Evolutionary conservation across 768 basidiomycete species (phyloP).

Genomic region (Amanita pseudoporphyria): DNA sequence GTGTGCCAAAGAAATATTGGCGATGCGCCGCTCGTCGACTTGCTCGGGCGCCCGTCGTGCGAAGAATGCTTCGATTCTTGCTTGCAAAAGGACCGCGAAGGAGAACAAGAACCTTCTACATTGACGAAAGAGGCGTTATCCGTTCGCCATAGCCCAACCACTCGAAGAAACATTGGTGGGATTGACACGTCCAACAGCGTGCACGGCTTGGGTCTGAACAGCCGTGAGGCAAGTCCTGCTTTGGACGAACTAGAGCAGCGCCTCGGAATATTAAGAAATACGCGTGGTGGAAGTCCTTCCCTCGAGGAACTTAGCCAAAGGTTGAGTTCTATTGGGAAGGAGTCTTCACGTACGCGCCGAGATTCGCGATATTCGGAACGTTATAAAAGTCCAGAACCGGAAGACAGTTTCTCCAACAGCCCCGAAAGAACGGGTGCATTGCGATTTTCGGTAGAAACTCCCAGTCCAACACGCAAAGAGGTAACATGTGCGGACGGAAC

Average conservation of each 20-base stretch:
- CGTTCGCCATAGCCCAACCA: slow-evolving; percentile 21
- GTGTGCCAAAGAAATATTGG: slow-evolving; percentile 69
- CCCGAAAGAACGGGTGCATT: slow-evolving; percentile 8
- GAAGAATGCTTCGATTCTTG: slow-evolving; percentile 74
- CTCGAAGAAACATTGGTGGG: slow-evolving; percentile 35
- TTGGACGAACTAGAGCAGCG: slow-evolving; percentile 57
- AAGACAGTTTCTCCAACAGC: slow-evolving; percentile 4
- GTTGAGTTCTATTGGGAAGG: slow-evolving; percentile 29
- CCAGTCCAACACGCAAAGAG: slow-evolving; percentile 18
- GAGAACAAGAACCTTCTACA: slow-evolving; percentile 24
- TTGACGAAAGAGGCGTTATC: slow-evolving; percentile 13
- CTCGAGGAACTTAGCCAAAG: slow-evolving; percentile 40
- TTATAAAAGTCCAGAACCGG: slow-evolving; percentile 16
- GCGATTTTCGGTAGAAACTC: slow-evolving; percentile 13
- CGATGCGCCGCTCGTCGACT: slow-evolving; percentile 68
- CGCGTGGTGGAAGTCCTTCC: slow-evolving; percentile 43
- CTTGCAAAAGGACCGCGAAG: slow-evolving; percentile 44
- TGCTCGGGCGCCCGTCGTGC: slow-evolving; percentile 76
- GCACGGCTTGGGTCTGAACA: slow-evolving; percentile 17
- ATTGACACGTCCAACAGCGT: slow-evolving; percentile 23
- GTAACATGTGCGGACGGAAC: slow-evolving; percentile 4
- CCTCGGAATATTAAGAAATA: slow-evolving; percentile 41
- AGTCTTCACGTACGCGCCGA: slow-evolving; percentile 15
- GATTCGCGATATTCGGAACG: slow-evolving; percentile 16
- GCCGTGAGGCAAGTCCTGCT: slow-evolving; percentile 47